Evolutionary conservation across 768 basidiomycete species (phyloP).

Genomic region (Boletus vermiculosoides): DNA sequence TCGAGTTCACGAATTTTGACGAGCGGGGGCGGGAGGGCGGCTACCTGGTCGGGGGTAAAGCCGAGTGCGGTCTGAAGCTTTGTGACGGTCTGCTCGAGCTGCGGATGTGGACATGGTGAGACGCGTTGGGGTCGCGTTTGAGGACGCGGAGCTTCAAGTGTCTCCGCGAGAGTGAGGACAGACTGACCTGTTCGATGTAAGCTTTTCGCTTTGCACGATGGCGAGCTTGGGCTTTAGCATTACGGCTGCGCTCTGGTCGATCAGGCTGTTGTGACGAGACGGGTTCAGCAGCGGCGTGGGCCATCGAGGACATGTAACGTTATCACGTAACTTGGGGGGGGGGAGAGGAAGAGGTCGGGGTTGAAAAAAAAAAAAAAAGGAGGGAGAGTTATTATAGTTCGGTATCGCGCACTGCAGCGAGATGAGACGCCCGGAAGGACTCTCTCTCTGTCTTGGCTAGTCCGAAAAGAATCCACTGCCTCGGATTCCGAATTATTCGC

Average conservation of each 20-base stretch:
- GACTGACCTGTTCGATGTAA: constrained; percentile 79
- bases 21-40: constrained; percentile 68
- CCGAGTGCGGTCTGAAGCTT: constrained; percentile 77
- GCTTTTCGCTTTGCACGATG: constrained; percentile 92
- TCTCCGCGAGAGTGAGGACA: constrained; percentile 2
- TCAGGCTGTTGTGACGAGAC: constrained; percentile 45
- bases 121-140: constrained; percentile 12
- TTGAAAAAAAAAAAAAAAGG: constrained; percentile 40
- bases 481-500: constrained; percentile 52
- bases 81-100: constrained; percentile 86
- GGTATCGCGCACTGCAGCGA: constrained; percentile 11
- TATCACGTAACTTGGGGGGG: constrained; percentile 38
- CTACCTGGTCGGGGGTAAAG: constrained; percentile 71
- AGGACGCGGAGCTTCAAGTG: constrained; percentile 6
- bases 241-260: constrained; percentile 81
- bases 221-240: constrained; percentile 84
- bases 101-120: not conserved
- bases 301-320: constrained; percentile 59
- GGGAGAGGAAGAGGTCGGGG: constrained; percentile 47
- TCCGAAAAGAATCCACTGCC: constrained; percentile 31
- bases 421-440: constrained; percentile 25
- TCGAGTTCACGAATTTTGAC: constrained; percentile 80
- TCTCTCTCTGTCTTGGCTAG: constrained; percentile 11
- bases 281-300: constrained; percentile 47
- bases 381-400: constrained; percentile 38